phyloP scores from a whole-genome alignment of 352 stramenopile genomes.

The Phytophthora agathidicida region DNA sequence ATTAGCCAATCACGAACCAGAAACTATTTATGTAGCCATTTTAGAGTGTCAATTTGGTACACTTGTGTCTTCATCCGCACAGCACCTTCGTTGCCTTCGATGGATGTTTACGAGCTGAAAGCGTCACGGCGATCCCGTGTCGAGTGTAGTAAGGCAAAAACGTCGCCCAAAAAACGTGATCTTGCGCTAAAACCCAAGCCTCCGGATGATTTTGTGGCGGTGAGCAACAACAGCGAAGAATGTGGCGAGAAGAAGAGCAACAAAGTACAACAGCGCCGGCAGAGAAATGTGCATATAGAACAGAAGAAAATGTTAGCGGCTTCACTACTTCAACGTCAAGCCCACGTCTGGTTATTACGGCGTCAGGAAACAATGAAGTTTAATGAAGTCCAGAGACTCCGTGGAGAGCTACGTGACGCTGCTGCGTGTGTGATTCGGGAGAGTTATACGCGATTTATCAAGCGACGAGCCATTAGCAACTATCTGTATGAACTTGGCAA shows the following conservation, averaged over 20 bases:
- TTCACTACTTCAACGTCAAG: slow-evolving; percentile 21
- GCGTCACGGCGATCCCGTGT: background rate
- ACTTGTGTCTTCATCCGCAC: slow-evolving; percentile 49
- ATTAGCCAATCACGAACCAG: slow-evolving; percentile 8
- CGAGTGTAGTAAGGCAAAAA: slow-evolving; percentile 9
- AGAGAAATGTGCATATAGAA: background rate
- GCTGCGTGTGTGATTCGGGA: slow-evolving; percentile 20
- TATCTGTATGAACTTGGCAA: slow-evolving; percentile 20
- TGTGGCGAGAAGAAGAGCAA: background rate
- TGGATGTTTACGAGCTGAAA: background rate
- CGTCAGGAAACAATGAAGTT: slow-evolving; percentile 11
- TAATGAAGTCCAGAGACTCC: slow-evolving; percentile 18
- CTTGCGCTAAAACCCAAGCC: background rate
- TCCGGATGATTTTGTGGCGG: background rate
- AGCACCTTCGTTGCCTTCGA: background rate
- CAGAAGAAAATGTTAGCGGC: slow-evolving; percentile 17
- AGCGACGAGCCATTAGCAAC: slow-evolving; percentile 16
- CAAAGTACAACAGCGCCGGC: background rate
- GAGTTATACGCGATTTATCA: slow-evolving; percentile 17
- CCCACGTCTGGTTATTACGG: slow-evolving; percentile 34
- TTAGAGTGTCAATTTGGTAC: slow-evolving; percentile 6
- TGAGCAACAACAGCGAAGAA: slow-evolving; percentile 23
- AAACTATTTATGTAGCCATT: slow-evolving; percentile 22
- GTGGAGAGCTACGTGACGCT: slow-evolving; percentile 12
- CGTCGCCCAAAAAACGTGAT: slow-evolving; percentile 3